Percentiles rank a stretch among this genome's conserved stretches.
These are phyloP conservation scores for Scutellaria minor DNA, from an alignment of 257 asterid species.

Conservation along the genomic window DNA sequence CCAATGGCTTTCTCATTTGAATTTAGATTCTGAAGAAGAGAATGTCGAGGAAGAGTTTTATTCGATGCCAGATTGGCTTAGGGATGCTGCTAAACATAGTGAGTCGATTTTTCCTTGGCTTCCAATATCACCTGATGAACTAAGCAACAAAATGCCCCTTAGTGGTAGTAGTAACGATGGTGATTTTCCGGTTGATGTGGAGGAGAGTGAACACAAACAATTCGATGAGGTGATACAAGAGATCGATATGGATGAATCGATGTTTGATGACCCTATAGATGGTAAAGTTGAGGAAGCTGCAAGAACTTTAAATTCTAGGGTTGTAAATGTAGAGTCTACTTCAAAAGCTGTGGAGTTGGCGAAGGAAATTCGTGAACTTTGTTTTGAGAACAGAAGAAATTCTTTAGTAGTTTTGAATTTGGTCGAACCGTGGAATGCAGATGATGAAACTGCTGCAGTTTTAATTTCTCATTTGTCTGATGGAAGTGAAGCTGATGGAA, in stretches of 20 bases:
- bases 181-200: slow-evolving; percentile 29
- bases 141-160: slow-evolving; percentile 35
- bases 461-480: slow-evolving; percentile 51
- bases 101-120: slow-evolving; percentile 70
- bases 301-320: slow-evolving; percentile 39
- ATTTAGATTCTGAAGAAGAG: slow-evolving; percentile 68
- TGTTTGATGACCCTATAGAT: slow-evolving; percentile 40
- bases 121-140: slow-evolving; percentile 52
- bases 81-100: slow-evolving; percentile 44
- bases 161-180: slow-evolving; percentile 42
- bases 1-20: slow-evolving; percentile 59
- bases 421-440: slow-evolving; percentile 74
- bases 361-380: slow-evolving; percentile 53
- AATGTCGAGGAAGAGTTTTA: slow-evolving; percentile 52
- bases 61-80: slow-evolving; percentile 63
- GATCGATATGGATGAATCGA: slow-evolving; percentile 28
- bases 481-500: slow-evolving; percentile 45
- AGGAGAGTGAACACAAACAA: slow-evolving; percentile 36
- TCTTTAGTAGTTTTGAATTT: slow-evolving; percentile 49
- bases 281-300: slow-evolving; percentile 49
- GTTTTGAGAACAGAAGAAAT: slow-evolving; percentile 36
- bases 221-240: slow-evolving; percentile 50
- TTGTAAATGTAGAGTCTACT: slow-evolving; percentile 45
- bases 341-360: slow-evolving; percentile 52
- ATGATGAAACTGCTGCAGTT: slow-evolving; percentile 68